Evolutionary conservation across 179 eudicot genomes (phyloP), one percentile per base, ranked within the genome.

Genomic region (Drosera spatulata): DNA sequence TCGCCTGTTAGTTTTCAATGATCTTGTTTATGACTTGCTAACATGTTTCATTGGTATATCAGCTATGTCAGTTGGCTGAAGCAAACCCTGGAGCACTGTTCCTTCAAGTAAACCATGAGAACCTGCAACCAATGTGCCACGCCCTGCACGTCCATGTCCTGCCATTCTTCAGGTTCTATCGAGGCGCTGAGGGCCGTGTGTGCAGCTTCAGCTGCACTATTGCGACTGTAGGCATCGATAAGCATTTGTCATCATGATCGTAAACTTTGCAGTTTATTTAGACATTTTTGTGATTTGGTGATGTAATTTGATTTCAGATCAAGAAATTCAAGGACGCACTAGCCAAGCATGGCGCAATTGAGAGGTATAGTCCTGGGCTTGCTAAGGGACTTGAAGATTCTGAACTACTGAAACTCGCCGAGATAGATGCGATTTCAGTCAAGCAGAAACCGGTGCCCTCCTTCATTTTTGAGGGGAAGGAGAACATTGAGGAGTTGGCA

Each of bases 241-340:
- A n/a, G n/a, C n/a, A n/a, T n/a, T n/a, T n/a, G n/a, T n/a, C n/a
- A n/a, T n/a, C n/a, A n/a, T n/a, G n/a, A n/a, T n/a, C n/a, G n/a
- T n/a, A n/a, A n/a, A n/a, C n/a, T n/a, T n/a, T n/a, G n/a, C n/a
- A n/a, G n/a, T n/a, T n/a, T n/a, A n/a, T n/a, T n/a, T n/a, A n/a
- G n/a, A n/a, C n/a, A n/a, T n/a, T n/a, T n/a, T n/a, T n/a, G n/a
- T n/a, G n/a, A n/a, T n/a, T n/a, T n/a, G n/a, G n/a, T n/a, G n/a
- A n/a, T n/a, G n/a, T n/a, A n/a, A n/a, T n/a, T n/a, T n/a, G n/a
- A n/a, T n/a, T n/a, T n/a, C n/a, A n/a, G n/a, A n/a, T n/a, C 64
- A 85, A 88, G 84, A 88, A 88, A 63, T 88, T 88, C 53, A 88
- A 81, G 63, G 84, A 76, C 80, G 87, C 93, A 61, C 62, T 88